Base-by-base conservation (phyloP, 441 rosid genomes). In the Geranium incanum region DNA sequence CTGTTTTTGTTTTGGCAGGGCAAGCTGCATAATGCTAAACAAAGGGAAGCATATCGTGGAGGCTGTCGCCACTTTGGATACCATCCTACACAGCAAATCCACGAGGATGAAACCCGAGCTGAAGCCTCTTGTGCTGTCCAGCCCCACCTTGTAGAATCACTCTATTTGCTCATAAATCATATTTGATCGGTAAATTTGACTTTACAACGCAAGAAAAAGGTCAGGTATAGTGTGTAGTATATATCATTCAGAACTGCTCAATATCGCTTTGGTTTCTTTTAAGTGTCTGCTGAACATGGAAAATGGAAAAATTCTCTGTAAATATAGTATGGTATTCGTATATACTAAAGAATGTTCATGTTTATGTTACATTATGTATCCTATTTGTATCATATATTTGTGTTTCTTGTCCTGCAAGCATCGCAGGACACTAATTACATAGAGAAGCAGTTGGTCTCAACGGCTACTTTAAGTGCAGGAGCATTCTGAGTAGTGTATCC, bases 11-110 rank as follows among this genome's bases (percentile, higher is more conserved):
- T 33, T 66, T 45, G 59, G 37, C 86, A 89, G 89, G 81, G 84
- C 79, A 66, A 85, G 86, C 69, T 87, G 90, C 67, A 77, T 89
- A 64, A 89, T 87, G 91, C 72, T 87, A 73, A 87, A 89, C 87
- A 89, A 89, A 81, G 94, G 94, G 23, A 79, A 78, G 72, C 75
- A 87, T 75, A 60, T 86, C 0, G 85, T 76, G 52, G 80, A 83
- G 78, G 87, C 86, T 60, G 88, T 89, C 69, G 80, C 89, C n/a
- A 82, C 85, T 78, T 78, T 87, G 77, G 86, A 83, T 38, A 78
- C 72, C 48, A 86, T 87, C 48, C 84, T 89, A 67, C 80, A 77
- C 48, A 37, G 79, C 33, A 80, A 80, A 52, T 74, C 83, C 43
- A 48, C 33, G 0, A 66, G 75, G 72, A 81, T 74, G 74, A 83